Conservation (phyloP, 2,329 filamentous ascomycete genomes). For the Penicillium nordicum region DNA sequence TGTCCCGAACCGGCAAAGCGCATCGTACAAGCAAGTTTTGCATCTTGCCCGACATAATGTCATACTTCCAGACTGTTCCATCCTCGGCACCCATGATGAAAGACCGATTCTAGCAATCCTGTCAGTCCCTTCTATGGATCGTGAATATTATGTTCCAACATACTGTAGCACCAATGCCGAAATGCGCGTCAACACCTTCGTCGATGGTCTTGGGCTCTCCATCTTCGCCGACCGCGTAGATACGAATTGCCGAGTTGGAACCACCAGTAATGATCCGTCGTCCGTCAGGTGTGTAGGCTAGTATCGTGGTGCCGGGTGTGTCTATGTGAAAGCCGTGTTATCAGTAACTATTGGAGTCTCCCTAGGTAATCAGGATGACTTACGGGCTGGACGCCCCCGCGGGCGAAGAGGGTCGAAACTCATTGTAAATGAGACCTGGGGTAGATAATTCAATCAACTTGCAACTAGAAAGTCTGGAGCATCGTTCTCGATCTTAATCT, state of each 20-base stretch:
- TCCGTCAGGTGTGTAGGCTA: slow-evolving; percentile 87
- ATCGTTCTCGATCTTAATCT: slow-evolving; percentile 7
- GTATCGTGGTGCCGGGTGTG: slow-evolving; percentile 79
- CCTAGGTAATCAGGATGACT: slow-evolving; percentile 22
- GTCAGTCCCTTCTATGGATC: slow-evolving; percentile 6
- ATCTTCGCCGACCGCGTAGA: slow-evolving; percentile 87
- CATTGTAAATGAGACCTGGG: slow-evolving; percentile 24
- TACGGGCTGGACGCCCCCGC: slow-evolving; percentile 48
- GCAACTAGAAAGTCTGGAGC: slow-evolving; percentile 10
- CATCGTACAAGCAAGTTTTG: slow-evolving; percentile 79
- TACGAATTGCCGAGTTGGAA: slow-evolving; percentile 86
- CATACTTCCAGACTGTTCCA: slow-evolving; percentile 92
- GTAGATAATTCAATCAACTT: not conserved
- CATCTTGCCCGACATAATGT: slow-evolving; percentile 65
- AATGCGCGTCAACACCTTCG: slow-evolving; percentile 82
- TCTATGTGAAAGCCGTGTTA: slow-evolving; percentile 47
- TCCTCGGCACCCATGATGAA: slow-evolving; percentile 91
- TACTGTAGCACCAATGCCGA: slow-evolving; percentile 69
- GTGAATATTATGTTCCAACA: slow-evolving; percentile 13
- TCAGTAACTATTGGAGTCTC: not conserved
- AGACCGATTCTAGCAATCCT: slow-evolving; percentile 60
- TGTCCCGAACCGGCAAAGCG: slow-evolving; percentile 80
- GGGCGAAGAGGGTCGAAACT: slow-evolving; percentile 37
- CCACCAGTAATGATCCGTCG: slow-evolving; percentile 84
- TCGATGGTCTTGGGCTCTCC: slow-evolving; percentile 91